Percentiles rank a stretch among this genome's conserved stretches.
These are phyloP conservation scores for Imleria badia DNA, from an alignment of 768 basidiomycete genomes.

Conservation along the genomic window DNA sequence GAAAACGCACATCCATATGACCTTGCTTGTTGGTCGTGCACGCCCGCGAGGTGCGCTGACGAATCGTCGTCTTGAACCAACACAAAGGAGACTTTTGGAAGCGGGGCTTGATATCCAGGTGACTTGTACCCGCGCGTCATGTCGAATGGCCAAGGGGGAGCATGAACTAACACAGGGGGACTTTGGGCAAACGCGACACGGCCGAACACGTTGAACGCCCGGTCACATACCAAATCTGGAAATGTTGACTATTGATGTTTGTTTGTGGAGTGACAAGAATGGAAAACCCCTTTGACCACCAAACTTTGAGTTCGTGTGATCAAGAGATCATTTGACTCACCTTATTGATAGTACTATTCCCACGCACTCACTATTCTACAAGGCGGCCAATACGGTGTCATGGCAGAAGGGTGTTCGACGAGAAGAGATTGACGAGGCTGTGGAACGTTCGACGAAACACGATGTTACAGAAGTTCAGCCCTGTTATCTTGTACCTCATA, in stretches of 20 bases:
- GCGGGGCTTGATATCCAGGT: slow-evolving; percentile 35
- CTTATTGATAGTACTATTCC: too few species aligned
- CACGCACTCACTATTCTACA: too few species aligned
- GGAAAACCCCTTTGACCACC: slow-evolving; percentile 6
- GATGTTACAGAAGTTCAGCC: background rate
- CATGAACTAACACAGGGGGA: slow-evolving; percentile 19
- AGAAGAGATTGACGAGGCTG: background rate
- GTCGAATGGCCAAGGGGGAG: background rate
- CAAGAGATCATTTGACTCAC: background rate
- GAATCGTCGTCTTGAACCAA: slow-evolving; percentile 64
- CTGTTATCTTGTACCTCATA: background rate
- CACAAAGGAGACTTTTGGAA: slow-evolving; percentile 70
- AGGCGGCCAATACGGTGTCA: background rate
- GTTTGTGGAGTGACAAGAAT: slow-evolving; percentile 11
- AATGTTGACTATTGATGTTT: slow-evolving; percentile 11
- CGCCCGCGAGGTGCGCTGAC: slow-evolving; percentile 54
- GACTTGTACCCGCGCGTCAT: slow-evolving; percentile 43
- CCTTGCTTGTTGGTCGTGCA: slow-evolving; percentile 59
- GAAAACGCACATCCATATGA: slow-evolving; percentile 69
- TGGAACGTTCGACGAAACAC: background rate
- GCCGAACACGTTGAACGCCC: slow-evolving; percentile 5
- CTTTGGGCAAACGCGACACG: slow-evolving; percentile 8
- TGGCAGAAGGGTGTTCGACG: background rate
- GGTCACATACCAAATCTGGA: slow-evolving; percentile 21
- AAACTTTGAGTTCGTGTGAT: background rate